Evolutionary conservation across 352 stramenopile species (phyloP), one percentile per base, ranked within the genome.

Genomic region (Pythium guiyangense): DNA sequence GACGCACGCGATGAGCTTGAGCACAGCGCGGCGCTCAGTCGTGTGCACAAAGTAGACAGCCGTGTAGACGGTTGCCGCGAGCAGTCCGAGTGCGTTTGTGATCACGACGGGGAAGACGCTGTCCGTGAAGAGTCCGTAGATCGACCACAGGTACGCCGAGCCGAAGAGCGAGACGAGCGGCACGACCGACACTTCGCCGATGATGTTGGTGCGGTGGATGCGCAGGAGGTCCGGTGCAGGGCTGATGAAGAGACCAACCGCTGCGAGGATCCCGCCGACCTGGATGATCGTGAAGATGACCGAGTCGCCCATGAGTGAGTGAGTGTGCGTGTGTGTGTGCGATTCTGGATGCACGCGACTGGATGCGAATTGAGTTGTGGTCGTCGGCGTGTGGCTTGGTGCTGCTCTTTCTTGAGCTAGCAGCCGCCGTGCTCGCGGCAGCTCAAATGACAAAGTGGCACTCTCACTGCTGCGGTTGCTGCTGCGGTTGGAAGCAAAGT

Each of bases 101-200:
- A 62, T 29, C 3, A 48, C 35, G 17, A 62, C 39, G 2, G 56
- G 56, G 20, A 62, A 55, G 56, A 62, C 18, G 49, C n/a, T 49
- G 37, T 43, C 45, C 14, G 10, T 49, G 35, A 62, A 22, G 25
- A 50, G 18, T 26, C 56, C 56, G 26, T 62, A 62, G 35, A 51
- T 18, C 15, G 34, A 29, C 56, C 56, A 62, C 2, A 56, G 15
- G 45, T 46, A 53, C 14, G n/a, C 45, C 14, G 31, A 54, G 11
- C 56, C 48, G 15, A 34, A 62, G 37, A 62, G 45, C 25, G 47
- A 54, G 15, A 62, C 22, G 39, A 56, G 49, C 34, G 56, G 56
- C 12, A 62, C 20, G 20, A 62, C 22, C 18, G 56, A 62, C 5
- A 62, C 49, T n/a, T 62, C 56, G 37, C 56, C 56, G 37, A 56